Evolutionary conservation across 768 basidiomycete species (phyloP), one percentile per base, ranked within the genome.

Genomic region (Termitomyces sp.): DNA sequence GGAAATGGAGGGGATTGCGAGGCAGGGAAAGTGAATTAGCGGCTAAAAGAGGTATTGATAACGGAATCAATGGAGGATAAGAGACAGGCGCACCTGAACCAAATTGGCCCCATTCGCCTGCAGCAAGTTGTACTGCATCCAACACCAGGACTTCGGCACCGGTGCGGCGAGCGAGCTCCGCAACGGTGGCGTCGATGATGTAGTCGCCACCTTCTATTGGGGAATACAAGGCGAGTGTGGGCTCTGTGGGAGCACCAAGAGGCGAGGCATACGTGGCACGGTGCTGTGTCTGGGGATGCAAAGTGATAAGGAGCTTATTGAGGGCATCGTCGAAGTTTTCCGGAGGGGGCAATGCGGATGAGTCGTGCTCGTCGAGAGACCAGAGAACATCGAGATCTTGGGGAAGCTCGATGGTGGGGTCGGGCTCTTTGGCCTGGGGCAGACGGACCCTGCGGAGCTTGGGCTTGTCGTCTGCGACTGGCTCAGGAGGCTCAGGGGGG

Each of bases 191-290:
- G 68, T 91, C 89, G 25, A 95, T 80, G 29, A 95, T 81, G 70
- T 90, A 87, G 63, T 93, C 88, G 5, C 92, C 93, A 38, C 95
- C 95, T 71, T 80, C 83, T 61, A 93, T 88, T 6, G 95, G 96
- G 64, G 91, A 93, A 72, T 92, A 94, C 5, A 96, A 73, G 0
- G 86, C 91, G n/a, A 96, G 76, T 0, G 91, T 92, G 4, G 94
- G 94, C 70, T 95, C 93, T 36, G 84, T 67, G 0, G 83, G 81
- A 32, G 84, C 77, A 15, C 82, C 84, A 6, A 81, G 69, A 3
- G 79, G 72, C 10, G 87, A 75, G 14, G 84, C 61, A 72, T 86
- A 87, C 0, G 85, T 77, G 12, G 91, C 86, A 20, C 85, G 81
- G 64, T 91, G 85, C 70, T 94, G 92, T 5, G 87, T 88, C 72